Evolutionary conservation across 768 basidiomycete species (phyloP).

Genomic region (Galerina sulciceps): DNA sequence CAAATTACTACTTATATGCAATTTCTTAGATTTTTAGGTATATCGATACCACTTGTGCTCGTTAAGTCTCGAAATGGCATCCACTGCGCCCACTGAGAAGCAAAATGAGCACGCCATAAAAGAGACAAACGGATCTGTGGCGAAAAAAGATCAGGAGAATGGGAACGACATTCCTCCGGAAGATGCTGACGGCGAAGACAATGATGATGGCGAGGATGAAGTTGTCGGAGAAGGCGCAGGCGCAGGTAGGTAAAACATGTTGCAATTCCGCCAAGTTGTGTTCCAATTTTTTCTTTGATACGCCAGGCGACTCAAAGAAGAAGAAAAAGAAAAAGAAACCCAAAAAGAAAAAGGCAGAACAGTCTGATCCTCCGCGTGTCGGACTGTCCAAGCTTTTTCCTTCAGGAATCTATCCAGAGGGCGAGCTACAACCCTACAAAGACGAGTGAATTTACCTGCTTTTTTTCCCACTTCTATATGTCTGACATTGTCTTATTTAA

Average conservation of each 20-base stretch:
- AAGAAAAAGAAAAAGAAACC: constrained; percentile 97
- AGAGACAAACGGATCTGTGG: neutral
- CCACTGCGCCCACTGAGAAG: neutral
- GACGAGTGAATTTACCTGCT: constrained; percentile 68
- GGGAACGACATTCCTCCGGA: constrained; percentile 10
- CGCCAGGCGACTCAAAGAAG: constrained; percentile 61
- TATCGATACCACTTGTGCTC: neutral
- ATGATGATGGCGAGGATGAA: constrained; percentile 28
- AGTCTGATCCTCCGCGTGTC: constrained; percentile 91
- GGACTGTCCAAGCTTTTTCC: constrained; percentile 90
- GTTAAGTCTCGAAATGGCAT: neutral
- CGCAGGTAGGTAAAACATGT: constrained; percentile 11
- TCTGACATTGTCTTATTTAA: neutral
- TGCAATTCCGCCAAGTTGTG: neutral
- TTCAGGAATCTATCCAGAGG: constrained; percentile 86
- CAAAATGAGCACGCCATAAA: neutral
- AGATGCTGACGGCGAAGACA: constrained; percentile 21
- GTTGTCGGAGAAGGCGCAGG: constrained; percentile 23
- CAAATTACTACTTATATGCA: neutral
- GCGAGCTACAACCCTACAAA: constrained; percentile 89
- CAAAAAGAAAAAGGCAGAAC: constrained; percentile 81
- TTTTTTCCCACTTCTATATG: neutral
- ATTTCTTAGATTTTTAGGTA: neutral
- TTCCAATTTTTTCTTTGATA: neutral
- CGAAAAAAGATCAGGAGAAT: neutral